phyloP scores from a whole-genome alignment of 2,329 filamentous ascomycete genomes.

The Aspergillus jensenii region DNA sequence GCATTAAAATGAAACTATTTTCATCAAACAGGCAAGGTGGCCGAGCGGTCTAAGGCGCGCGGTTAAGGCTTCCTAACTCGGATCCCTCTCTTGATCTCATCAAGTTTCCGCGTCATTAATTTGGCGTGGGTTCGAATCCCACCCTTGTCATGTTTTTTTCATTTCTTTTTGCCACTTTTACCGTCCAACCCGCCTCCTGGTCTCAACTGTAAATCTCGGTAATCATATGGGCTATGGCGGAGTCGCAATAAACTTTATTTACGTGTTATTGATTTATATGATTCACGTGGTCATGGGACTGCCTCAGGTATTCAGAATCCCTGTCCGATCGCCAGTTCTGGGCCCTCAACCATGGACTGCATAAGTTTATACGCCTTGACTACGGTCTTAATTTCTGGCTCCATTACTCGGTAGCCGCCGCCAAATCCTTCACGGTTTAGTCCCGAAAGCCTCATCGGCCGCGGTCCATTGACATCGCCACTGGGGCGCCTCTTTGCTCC shows the following conservation, averaged over 20 bases:
- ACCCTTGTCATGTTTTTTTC: slow-evolving; percentile 13
- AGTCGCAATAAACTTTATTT: too few species aligned
- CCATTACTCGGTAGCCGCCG: not conserved
- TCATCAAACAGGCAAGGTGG: slow-evolving; percentile 12
- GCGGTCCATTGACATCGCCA: not conserved
- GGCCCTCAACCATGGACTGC: not conserved
- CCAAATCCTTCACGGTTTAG: not conserved
- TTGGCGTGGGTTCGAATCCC: slow-evolving; percentile 18
- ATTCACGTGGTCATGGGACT: not conserved
- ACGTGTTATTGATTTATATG: too few species aligned
- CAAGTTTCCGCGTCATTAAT: slow-evolving; percentile 17
- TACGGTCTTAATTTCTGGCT: not conserved
- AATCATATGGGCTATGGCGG: too few species aligned
- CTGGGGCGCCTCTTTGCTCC: not conserved
- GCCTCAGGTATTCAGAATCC: not conserved
- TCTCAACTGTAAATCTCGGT: too few species aligned
- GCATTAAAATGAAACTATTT: not conserved
- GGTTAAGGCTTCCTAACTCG: slow-evolving; percentile 15
- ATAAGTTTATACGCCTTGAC: not conserved
- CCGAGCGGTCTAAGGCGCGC: slow-evolving; percentile 17
- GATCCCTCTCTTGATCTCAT: slow-evolving; percentile 2
- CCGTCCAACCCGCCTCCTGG: too few species aligned
- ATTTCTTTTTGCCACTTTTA: not conserved
- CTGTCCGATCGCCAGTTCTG: not conserved
- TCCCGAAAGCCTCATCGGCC: not conserved